These are phyloP conservation scores for Diaporthe helianthi DNA, from an alignment of 2,329 filamentous ascomycete genomes.

Conservation along the genomic window DNA sequence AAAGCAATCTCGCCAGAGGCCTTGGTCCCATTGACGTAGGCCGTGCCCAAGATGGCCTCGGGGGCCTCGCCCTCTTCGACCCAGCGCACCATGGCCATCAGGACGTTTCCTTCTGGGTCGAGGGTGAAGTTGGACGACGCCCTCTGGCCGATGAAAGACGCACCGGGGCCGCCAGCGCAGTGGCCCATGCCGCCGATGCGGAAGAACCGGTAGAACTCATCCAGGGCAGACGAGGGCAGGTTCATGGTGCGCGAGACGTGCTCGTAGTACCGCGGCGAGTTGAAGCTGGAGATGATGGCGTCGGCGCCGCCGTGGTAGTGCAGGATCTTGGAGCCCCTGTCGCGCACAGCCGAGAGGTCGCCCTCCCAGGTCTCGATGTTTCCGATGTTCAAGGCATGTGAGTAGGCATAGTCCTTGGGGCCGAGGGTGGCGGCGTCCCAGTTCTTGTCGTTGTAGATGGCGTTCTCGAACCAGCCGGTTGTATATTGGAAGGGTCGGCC, in stretches of 20 bases:
- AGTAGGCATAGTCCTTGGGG: conserved; percentile 44
- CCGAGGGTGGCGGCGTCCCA: conserved; percentile 50
- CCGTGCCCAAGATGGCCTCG: conserved; percentile 46
- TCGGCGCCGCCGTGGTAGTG: conserved; percentile 54
- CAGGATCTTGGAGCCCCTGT: conserved; percentile 52
- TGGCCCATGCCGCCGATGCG: conserved; percentile 59
- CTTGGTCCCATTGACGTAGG: conserved; percentile 42
- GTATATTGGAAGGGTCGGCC: conserved; percentile 52
- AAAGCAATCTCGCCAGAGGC: conserved; percentile 40
- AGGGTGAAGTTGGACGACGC: conserved; percentile 38
- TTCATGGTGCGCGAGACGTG: conserved; percentile 53
- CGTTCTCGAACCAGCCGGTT: conserved; percentile 56
- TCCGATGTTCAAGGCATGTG: conserved; percentile 37
- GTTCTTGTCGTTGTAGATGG: conserved; percentile 52
- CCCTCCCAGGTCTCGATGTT: conserved; percentile 42
- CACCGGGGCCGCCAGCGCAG: conserved; percentile 54
- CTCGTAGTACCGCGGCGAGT: conserved; percentile 56
- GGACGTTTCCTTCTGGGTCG: conserved; percentile 50
- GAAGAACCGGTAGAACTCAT: conserved; percentile 59
- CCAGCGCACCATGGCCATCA: conserved; percentile 55
- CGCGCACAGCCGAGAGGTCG: conserved; percentile 45
- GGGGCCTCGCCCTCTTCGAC: conserved; percentile 52
- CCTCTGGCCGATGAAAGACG: conserved; percentile 43
- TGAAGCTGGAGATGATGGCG: conserved; percentile 51
- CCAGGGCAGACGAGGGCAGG: conserved; percentile 43